Conservation (phyloP, 148 eudicot genomes). For the Diospyros kaki region DNA sequence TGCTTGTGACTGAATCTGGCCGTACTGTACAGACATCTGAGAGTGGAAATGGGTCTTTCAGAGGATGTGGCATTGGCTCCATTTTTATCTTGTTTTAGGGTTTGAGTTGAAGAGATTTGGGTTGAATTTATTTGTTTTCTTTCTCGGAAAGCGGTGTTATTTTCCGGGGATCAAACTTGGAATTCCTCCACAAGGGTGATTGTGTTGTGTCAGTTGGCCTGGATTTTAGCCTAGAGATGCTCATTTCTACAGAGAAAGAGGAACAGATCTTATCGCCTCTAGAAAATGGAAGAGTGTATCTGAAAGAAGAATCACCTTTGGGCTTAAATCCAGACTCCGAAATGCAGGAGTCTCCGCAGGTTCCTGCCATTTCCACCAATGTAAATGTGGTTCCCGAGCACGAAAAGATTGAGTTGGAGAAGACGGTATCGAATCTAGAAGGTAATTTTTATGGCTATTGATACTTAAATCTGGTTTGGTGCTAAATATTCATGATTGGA, state of each 20-base stretch:
- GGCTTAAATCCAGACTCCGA: conserved; percentile 22
- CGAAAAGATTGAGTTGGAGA: conserved; percentile 36
- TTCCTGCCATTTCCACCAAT: conserved; percentile 24
- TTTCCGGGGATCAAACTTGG: background rate
- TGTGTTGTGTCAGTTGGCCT: background rate
- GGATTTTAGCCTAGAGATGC: conserved; percentile 28
- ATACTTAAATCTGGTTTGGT: background rate
- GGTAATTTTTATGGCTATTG: conserved; percentile 25
- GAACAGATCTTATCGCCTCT: conserved; percentile 37
- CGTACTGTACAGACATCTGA: background rate
- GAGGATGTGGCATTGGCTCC: background rate
- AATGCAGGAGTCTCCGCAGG: conserved; percentile 11
- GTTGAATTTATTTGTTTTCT: background rate
- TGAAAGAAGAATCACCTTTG: conserved; percentile 13
- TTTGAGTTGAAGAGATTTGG: background rate
- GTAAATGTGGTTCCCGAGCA: conserved; percentile 40
- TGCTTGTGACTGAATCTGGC: background rate
- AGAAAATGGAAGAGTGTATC: conserved; percentile 30
- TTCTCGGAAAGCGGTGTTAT: background rate
- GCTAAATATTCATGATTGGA: background rate
- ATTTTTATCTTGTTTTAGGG: background rate
- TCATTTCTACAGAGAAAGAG: conserved; percentile 35
- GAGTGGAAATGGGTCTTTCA: background rate
- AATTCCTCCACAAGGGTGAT: background rate
- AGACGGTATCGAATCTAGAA: conserved; percentile 36